Evolutionary conservation across 495 filamentous ascomycete genomes (phyloP).

Genomic region (Cercophora samala): DNA sequence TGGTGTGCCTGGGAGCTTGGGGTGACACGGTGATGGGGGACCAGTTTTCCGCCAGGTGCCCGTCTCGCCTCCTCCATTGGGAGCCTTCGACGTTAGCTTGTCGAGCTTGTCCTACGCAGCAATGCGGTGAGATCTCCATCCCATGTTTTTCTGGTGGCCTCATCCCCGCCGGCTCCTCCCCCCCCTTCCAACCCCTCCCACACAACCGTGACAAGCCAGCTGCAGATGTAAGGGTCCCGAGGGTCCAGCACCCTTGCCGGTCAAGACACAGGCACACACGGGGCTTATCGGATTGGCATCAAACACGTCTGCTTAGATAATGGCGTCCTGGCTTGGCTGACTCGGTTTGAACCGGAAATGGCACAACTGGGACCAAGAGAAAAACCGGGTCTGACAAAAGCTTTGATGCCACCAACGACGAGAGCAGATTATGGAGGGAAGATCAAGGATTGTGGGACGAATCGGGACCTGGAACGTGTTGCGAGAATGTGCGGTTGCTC

Average conservation of each 20-base stretch:
- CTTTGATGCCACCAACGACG: neutral
- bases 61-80: neutral
- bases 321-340: neutral
- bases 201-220: neutral
- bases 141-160: neutral
- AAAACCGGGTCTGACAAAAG: neutral
- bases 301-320: neutral
- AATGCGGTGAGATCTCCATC: neutral
- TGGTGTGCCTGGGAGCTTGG: neutral
- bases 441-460: conserved; percentile 4
- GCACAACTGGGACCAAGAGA: neutral
- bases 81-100: neutral
- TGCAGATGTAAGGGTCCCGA: neutral
- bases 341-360: neutral
- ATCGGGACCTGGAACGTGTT: conserved; percentile 11
- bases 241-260: neutral
- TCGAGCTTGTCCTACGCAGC: neutral
- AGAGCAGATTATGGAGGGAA: conserved; percentile 2
- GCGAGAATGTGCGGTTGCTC: neutral
- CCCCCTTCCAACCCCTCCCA: neutral
- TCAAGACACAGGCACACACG: too few species aligned
- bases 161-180: neutral
- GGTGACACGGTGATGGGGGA: too few species aligned
- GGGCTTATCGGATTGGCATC: neutral
- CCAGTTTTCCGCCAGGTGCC: neutral